These are phyloP conservation scores for Suillus ampliporus DNA, from an alignment of 768 basidiomycete species.

Conservation along the genomic window DNA sequence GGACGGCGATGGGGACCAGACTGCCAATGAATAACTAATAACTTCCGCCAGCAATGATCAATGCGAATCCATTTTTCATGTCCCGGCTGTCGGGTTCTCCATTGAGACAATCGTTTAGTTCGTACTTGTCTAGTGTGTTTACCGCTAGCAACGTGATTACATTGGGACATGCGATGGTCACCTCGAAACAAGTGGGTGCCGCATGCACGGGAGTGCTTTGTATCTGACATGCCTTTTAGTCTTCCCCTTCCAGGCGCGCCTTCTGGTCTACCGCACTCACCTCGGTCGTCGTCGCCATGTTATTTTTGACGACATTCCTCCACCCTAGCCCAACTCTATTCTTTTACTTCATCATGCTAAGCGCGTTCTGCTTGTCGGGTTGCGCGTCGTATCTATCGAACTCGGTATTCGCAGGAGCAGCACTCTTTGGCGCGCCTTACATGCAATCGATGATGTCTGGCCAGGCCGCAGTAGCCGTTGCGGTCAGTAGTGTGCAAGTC, in stretches of 20 bases:
- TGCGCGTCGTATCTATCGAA: conserved; percentile 80
- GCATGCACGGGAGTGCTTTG: conserved; percentile 1
- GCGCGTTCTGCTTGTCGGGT: conserved; percentile 61
- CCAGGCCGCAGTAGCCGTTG: conserved; percentile 85
- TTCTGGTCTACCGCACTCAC: conserved; percentile 56
- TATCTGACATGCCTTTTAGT: conserved; percentile 42
- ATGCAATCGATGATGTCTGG: conserved; percentile 83
- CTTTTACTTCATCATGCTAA: conserved; percentile 67
- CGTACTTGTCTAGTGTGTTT: conserved; percentile 67
- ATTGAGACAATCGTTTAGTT: conserved; percentile 62
- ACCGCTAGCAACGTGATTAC: conserved; percentile 71
- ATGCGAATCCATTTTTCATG: conserved; percentile 82
- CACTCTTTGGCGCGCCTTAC: conserved; percentile 74
- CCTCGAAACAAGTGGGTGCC: conserved; percentile 65
- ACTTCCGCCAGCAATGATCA: conserved; percentile 72
- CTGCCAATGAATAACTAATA: conserved; percentile 11
- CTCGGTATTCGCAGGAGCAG: conserved; percentile 79
- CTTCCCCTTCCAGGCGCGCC: conserved; percentile 64
- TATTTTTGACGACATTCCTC: conserved; percentile 72
- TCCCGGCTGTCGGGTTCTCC: conserved; percentile 68
- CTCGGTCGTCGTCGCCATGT: conserved; percentile 56
- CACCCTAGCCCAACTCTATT: conserved; percentile 58
- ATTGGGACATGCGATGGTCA: conserved; percentile 75
- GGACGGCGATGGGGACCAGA: neutral
- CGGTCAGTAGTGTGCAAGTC: conserved; percentile 79